Evolutionary conservation across 805 yeast genomes (phyloP).

Genomic region (Tetrapisispora nanseiensis): DNA sequence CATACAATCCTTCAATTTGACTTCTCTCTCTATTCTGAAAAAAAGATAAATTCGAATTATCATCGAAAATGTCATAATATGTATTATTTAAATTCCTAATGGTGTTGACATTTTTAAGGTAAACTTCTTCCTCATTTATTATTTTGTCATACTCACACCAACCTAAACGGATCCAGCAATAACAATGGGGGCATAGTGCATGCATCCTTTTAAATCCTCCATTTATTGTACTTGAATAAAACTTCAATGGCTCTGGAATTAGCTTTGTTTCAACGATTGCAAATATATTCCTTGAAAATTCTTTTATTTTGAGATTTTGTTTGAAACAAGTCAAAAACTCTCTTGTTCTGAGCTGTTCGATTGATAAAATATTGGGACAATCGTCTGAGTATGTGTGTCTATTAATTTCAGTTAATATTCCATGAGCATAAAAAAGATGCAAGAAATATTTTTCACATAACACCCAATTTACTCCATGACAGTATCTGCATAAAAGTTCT

Average conservation of each 20-base stretch:
- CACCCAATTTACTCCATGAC: conserved; percentile 20
- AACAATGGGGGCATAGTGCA: conserved; percentile 14
- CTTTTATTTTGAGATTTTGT: conserved; percentile 4
- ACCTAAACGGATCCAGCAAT: conserved; percentile 12
- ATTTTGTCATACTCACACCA: conserved; percentile 15
- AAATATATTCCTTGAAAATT: conserved; percentile 10
- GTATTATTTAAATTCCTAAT: conserved; percentile 7
- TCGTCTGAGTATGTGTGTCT: background rate
- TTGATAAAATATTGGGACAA: background rate
- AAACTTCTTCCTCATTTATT: conserved; percentile 7
- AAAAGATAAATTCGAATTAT: conserved; percentile 5
- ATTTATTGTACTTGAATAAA: conserved; percentile 8
- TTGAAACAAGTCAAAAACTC: conserved; percentile 2
- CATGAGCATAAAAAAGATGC: conserved; percentile 19
- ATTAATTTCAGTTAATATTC: conserved; percentile 11
- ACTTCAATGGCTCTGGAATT: conserved; percentile 13
- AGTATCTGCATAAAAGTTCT: conserved; percentile 15
- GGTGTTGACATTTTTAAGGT: conserved; percentile 8
- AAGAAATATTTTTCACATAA: conserved; percentile 6
- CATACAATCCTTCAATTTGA: conserved; percentile 14
- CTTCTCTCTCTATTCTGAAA: conserved; percentile 8
- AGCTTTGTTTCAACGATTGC: conserved; percentile 7
- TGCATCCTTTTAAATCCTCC: conserved; percentile 11
- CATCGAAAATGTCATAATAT: conserved; percentile 3
- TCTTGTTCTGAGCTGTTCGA: conserved; percentile 1